Conservation (phyloP, 352 stramenopile genomes). For the Globisporangium ultimum region DNA sequence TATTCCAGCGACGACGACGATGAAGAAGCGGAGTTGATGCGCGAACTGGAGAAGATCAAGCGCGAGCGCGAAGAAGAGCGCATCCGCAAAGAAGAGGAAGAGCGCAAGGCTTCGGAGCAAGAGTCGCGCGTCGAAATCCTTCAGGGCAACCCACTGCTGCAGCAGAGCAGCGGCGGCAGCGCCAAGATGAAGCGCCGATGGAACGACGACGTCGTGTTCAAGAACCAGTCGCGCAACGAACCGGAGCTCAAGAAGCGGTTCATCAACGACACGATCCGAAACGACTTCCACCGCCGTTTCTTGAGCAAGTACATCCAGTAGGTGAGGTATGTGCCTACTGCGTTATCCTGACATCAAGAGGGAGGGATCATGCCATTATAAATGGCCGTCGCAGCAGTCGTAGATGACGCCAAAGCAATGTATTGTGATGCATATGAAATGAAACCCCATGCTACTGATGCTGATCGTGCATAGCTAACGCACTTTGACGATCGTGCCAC, state of each 20-base stretch:
- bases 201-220: constrained; percentile 99
- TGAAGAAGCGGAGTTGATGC: constrained; percentile 96
- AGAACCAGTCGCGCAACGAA: constrained; percentile 96
- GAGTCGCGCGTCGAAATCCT: constrained; percentile 91
- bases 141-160: constrained; percentile 91
- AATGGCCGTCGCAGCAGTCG: not conserved
- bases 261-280: constrained; percentile 99
- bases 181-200: constrained; percentile 93
- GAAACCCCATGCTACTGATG: not conserved
- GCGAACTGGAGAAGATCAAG: constrained; percentile 98
- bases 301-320: constrained; percentile 96
- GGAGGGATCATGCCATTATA: not conserved
- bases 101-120: constrained; percentile 75
- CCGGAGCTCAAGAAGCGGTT: constrained; percentile 96
- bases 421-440: constrained; percentile 3
- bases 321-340: not conserved
- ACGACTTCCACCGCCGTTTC: constrained; percentile 99
- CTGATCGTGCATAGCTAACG: constrained; percentile 23
- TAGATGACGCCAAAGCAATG: constrained; percentile 5
- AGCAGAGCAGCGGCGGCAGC: constrained; percentile 26
- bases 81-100: constrained; percentile 86
- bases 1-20: constrained; percentile 88
- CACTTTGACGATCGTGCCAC: constrained; percentile 65
- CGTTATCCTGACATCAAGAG: too few relatives aligned
- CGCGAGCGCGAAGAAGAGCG: constrained; percentile 93